Base-by-base conservation (phyloP, 139 green algal species). In the Pleodorina starrii region DNA sequence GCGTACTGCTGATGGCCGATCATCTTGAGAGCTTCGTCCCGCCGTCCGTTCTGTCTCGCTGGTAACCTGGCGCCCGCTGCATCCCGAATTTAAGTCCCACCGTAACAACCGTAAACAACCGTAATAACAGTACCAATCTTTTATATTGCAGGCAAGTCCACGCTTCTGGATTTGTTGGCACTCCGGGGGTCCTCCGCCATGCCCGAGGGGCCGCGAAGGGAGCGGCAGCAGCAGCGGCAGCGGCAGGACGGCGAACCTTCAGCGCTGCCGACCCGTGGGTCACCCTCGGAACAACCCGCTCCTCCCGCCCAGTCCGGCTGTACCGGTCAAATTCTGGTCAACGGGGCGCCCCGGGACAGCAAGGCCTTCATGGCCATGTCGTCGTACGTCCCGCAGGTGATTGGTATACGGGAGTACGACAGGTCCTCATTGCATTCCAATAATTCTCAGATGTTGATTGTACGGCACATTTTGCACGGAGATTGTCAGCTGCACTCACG, bases 81-180 rank as follows among this genome's bases (percentile, higher is more conserved):
- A n/a, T n/a, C n/a, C n/a, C n/a, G n/a, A n/a, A 14, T 27, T 60
- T 17, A 60, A 17, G 51, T 60, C 51, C 51, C 14, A 60, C 14
- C 17, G 51, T 17, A 60, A 17, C 51, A 60, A 14, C 17, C 51
- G 17, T 60, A 60, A 60, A 60, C 51, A 60, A 14, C 17, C n/a
- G n/a, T n/a, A n/a, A n/a, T n/a, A n/a, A n/a, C n/a, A n/a, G n/a
- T n/a, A n/a, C n/a, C n/a, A n/a, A n/a, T n/a, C n/a, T n/a, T n/a
- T n/a, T n/a, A n/a, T n/a, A 74, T 50, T 14, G 85, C 91, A 83
- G 93, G 93, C 88, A 95, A 96, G 69, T 94, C 89, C 79, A 94
- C 92, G 0, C 84, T 95, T 38, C 77, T 95, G 84, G 93, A 95
- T 80, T 78, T 94, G 16, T 89, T 95, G 35, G 84, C 93, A 10